Evolutionary conservation across 345 rosid species (phyloP).

Genomic region (Corymbia maculata): DNA sequence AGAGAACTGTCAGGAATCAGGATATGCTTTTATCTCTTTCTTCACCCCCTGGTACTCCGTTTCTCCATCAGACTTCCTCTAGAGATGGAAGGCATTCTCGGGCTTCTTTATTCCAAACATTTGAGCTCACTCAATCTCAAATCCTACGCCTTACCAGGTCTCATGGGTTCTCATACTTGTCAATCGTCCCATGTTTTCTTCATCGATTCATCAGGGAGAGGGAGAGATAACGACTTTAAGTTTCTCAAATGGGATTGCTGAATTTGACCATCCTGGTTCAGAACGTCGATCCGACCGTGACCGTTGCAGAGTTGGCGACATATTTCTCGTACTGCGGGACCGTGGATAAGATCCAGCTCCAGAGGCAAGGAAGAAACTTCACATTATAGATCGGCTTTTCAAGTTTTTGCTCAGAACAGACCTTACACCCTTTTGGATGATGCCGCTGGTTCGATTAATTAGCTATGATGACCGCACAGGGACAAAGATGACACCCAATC

Average conservation of each 20-base stretch:
- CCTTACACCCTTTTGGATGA: background rate
- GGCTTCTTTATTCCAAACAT: background rate
- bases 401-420: background rate
- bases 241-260: background rate
- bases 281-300: constrained; percentile 11
- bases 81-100: background rate
- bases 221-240: background rate
- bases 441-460: background rate
- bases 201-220: background rate
- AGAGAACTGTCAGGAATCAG: background rate
- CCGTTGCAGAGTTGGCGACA: constrained; percentile 7
- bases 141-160: background rate
- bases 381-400: background rate
- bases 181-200: background rate
- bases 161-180: background rate
- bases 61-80: background rate
- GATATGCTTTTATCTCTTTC: background rate
- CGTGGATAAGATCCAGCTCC: constrained; percentile 20
- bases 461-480: background rate
- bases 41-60: background rate
- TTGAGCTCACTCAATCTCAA: background rate
- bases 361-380: background rate
- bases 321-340: constrained; percentile 38
- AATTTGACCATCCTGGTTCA: constrained; percentile 20
- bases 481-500: constrained; percentile 2